These are phyloP conservation scores for Scheffersomyces titani DNA, from an alignment of 1,139 yeast genomes.

Conservation along the genomic window DNA sequence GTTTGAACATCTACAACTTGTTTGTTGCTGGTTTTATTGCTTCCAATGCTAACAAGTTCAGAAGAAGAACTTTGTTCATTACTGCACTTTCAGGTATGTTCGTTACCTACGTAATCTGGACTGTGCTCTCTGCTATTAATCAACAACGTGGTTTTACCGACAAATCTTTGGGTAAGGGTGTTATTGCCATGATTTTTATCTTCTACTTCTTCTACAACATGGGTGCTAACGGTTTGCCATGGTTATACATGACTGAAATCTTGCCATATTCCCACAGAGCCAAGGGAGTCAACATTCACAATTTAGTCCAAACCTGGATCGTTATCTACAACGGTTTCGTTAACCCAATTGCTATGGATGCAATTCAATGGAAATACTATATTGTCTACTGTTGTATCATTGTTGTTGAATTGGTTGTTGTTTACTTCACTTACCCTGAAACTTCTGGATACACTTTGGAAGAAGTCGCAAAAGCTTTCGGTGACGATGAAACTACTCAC, in stretches of 20 bases:
- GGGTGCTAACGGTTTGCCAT: slow-evolving; percentile 44
- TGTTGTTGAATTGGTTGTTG: slow-evolving; percentile 37
- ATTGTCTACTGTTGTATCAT: slow-evolving; percentile 50
- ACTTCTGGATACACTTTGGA: slow-evolving; percentile 56
- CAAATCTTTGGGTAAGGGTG: slow-evolving; percentile 39
- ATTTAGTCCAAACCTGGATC: slow-evolving; percentile 5
- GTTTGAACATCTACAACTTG: slow-evolving; percentile 44
- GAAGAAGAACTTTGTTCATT: slow-evolving; percentile 49
- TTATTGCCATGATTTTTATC: slow-evolving; percentile 49
- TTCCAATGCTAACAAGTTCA: slow-evolving; percentile 29
- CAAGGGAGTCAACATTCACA: slow-evolving; percentile 38
- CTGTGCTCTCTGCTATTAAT: slow-evolving; percentile 37
- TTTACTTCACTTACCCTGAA: slow-evolving; percentile 48
- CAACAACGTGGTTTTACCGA: slow-evolving; percentile 36
- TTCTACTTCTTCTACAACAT: slow-evolving; percentile 39
- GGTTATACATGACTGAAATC: slow-evolving; percentile 41
- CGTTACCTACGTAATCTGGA: slow-evolving; percentile 39
- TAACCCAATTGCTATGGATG: slow-evolving; percentile 61
- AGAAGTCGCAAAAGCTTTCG: slow-evolving; percentile 52
- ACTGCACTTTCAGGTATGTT: slow-evolving; percentile 38
- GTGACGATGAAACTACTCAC: slow-evolving; percentile 26
- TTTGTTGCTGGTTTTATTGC: slow-evolving; percentile 34
- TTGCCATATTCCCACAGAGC: slow-evolving; percentile 48
- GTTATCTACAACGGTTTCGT: slow-evolving; percentile 45
- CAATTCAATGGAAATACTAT: slow-evolving; percentile 61